Conservation (phyloP, 2,329 filamentous ascomycete species). For the Monosporascus sp. region DNA sequence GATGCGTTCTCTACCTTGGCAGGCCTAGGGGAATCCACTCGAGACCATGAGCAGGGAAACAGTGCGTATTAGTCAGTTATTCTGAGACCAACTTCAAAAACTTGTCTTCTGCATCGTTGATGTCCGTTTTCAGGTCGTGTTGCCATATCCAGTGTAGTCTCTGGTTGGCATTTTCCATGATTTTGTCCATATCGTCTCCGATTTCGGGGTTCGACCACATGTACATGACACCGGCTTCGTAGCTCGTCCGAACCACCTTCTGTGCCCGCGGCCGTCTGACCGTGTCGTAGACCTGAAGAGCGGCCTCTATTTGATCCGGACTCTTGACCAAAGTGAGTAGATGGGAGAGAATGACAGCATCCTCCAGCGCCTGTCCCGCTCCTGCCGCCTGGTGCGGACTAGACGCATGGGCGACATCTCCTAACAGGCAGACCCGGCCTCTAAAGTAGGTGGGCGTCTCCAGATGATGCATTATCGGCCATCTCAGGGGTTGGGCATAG, state of each 20-base stretch:
- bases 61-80: background rate
- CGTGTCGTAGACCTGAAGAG: slow-evolving; percentile 22
- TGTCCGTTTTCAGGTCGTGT: slow-evolving; percentile 21
- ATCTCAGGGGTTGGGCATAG: slow-evolving; percentile 16
- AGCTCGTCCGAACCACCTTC: slow-evolving; percentile 23
- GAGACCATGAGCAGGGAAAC: too few relatives aligned
- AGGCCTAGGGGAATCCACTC: too few relatives aligned
- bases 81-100: slow-evolving; percentile 11
- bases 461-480: slow-evolving; percentile 22
- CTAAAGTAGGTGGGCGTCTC: slow-evolving; percentile 19
- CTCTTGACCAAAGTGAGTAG: slow-evolving; percentile 15
- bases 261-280: slow-evolving; percentile 25
- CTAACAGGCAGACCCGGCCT: slow-evolving; percentile 17
- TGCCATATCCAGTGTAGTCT: slow-evolving; percentile 28
- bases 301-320: slow-evolving; percentile 12
- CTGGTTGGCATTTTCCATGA: slow-evolving; percentile 23
- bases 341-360: slow-evolving; percentile 19
- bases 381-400: slow-evolving; percentile 21
- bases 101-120: slow-evolving; percentile 15
- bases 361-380: slow-evolving; percentile 22
- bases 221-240: slow-evolving; percentile 24
- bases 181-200: slow-evolving; percentile 23
- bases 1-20: too few relatives aligned
- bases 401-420: slow-evolving; percentile 22
- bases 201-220: slow-evolving; percentile 19